phyloP scores from a whole-genome alignment of 352 stramenopile genomes.

The Globisporangium ultimum region DNA sequence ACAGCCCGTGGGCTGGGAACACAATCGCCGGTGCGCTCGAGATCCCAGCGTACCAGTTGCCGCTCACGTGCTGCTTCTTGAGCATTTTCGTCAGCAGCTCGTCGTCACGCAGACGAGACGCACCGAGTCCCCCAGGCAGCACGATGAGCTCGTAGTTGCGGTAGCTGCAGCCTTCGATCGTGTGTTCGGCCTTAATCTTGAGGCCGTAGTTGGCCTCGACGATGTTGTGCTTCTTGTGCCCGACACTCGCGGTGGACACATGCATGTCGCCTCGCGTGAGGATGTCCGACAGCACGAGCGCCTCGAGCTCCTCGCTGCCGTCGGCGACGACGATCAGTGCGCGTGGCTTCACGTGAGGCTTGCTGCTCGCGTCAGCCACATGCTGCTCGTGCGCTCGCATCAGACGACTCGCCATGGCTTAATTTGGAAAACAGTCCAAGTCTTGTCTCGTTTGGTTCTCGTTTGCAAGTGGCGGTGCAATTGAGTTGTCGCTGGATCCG shows the following conservation, averaged over 20 bases:
- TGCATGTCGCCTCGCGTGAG: constrained; percentile 56
- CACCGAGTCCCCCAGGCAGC: constrained; percentile 54
- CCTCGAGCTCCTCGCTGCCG: constrained; percentile 68
- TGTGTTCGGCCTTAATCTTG: constrained; percentile 54
- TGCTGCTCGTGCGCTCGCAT: constrained; percentile 9
- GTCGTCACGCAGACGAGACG: constrained; percentile 41
- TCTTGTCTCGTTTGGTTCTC: not conserved
- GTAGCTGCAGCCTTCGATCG: constrained; percentile 67
- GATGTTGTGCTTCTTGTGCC: constrained; percentile 53
- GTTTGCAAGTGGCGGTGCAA: not conserved
- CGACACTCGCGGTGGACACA: constrained; percentile 53
- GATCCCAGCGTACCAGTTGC: constrained; percentile 49
- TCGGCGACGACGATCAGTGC: constrained; percentile 60
- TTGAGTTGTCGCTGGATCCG: not conserved
- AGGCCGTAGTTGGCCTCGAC: constrained; percentile 59
- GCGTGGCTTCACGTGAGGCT: constrained; percentile 47
- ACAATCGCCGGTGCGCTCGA: constrained; percentile 47
- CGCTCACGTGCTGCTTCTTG: constrained; percentile 42
- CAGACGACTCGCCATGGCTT: constrained; percentile 11
- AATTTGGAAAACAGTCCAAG: not conserved
- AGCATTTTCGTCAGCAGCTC: constrained; percentile 66
- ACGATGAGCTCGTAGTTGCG: constrained; percentile 67
- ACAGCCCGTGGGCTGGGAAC: constrained; percentile 38
- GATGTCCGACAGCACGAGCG: constrained; percentile 55
- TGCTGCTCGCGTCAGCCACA: not conserved